phyloP scores from a whole-genome alignment of 495 filamentous ascomycete species.

The Geopyxis carbonaria region DNA sequence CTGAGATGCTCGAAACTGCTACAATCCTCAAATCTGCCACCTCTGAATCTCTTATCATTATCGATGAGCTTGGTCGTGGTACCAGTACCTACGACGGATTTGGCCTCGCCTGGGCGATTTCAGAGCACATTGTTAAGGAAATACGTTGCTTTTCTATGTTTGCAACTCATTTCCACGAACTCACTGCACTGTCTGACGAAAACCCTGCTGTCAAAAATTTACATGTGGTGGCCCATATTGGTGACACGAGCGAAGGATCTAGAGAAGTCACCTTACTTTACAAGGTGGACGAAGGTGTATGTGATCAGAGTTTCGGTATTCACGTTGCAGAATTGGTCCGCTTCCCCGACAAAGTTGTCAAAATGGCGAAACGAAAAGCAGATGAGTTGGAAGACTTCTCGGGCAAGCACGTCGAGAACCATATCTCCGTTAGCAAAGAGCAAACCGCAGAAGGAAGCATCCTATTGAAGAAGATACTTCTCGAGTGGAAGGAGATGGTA shows the following conservation, averaged over 20 bases:
- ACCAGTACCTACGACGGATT: slow-evolving; percentile 99
- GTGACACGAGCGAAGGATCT: slow-evolving; percentile 31
- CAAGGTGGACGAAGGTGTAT: slow-evolving; percentile 81
- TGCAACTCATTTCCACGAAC: slow-evolving; percentile 95
- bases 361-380: slow-evolving; percentile 95
- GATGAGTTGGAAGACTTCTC: slow-evolving; percentile 97
- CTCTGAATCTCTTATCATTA: slow-evolving; percentile 85
- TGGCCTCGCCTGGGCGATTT: slow-evolving; percentile 95
- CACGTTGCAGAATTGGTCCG: slow-evolving; percentile 94
- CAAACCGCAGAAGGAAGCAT: slow-evolving; percentile 84
- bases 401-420: slow-evolving; percentile 44
- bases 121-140: slow-evolving; percentile 88
- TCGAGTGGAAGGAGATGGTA: slow-evolving; percentile 77
- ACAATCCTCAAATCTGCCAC: slow-evolving; percentile 97
- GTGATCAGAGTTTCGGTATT: slow-evolving; percentile 94
- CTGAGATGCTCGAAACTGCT: slow-evolving; percentile 97
- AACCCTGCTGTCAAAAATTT: slow-evolving; percentile 79
- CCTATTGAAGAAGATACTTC: slow-evolving; percentile 67
- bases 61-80: slow-evolving; percentile 94
- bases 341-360: slow-evolving; percentile 95
- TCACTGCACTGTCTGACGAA: slow-evolving; percentile 74
- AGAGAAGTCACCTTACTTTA: slow-evolving; percentile 90
- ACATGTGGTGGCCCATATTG: slow-evolving; percentile 88
- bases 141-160: slow-evolving; percentile 88
- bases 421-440: slow-evolving; percentile 42